A percentile compares a stretch with the other conserved stretches of the same genome.
These are phyloP conservation scores for Hypocreales sp. DNA, from an alignment of 2,329 filamentous ascomycete genomes.

Conservation along the genomic window DNA sequence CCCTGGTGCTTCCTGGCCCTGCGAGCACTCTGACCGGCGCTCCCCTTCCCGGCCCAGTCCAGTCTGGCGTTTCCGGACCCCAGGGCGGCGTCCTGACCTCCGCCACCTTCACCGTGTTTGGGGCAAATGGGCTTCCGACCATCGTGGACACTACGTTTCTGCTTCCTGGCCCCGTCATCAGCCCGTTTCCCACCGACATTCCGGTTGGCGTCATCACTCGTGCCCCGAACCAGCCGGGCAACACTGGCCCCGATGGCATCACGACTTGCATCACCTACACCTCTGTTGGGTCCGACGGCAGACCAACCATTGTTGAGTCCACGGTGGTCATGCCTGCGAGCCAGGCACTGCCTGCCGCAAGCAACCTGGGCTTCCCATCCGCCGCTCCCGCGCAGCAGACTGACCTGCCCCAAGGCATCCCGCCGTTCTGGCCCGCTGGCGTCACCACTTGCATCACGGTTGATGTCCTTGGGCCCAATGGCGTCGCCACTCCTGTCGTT, in stretches of 20 bases:
- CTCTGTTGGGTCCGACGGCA: slow-evolving; percentile 6
- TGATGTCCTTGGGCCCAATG: slow-evolving; percentile 15
- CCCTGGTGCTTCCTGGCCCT: slow-evolving; percentile 12
- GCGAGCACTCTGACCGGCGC: slow-evolving; percentile 3
- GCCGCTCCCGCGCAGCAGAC: slow-evolving; percentile 5
- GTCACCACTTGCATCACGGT: slow-evolving; percentile 16
- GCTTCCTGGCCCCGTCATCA: slow-evolving; percentile 6
- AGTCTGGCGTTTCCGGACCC: slow-evolving; percentile 1
- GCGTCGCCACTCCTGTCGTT: slow-evolving; percentile 13
- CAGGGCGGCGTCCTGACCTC: slow-evolving; percentile 7
- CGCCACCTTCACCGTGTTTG: slow-evolving; percentile 14
- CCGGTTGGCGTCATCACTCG: slow-evolving; percentile 10
- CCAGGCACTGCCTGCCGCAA: slow-evolving; percentile 7
- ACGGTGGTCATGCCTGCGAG: slow-evolving; percentile 13
- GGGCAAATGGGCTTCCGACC: slow-evolving; percentile 12
- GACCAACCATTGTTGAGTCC: slow-evolving; percentile 18
- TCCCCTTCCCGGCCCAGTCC: slow-evolving; percentile 4
- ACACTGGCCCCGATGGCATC: slow-evolving; percentile 3
- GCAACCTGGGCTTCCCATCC: slow-evolving; percentile 5
- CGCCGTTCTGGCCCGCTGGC: slow-evolving; percentile 4
- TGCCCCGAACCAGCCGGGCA: slow-evolving; percentile 3
- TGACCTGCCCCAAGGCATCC: slow-evolving; percentile 7
- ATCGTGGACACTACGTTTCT: slow-evolving; percentile 13
- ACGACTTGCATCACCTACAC: slow-evolving; percentile 16
- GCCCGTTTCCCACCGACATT: slow-evolving; percentile 1